Evolutionary conservation across 441 rosid species (phyloP).

Genomic region (Kokia cookei): DNA sequence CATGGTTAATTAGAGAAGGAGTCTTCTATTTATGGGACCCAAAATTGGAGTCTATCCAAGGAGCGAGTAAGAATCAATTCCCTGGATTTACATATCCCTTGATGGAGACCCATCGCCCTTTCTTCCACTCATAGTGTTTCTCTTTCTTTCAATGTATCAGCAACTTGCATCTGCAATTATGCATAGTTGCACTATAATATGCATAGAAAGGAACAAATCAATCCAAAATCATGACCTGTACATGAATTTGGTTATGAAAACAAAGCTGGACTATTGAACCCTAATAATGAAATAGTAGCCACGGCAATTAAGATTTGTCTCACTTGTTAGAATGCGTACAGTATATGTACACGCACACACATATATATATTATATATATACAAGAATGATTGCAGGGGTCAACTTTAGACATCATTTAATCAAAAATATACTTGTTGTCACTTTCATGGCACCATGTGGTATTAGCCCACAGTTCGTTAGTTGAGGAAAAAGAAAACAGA

Average conservation of each 20-base stretch:
- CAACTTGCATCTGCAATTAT: background rate
- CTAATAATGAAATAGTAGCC: background rate
- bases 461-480: background rate
- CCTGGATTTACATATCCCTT: background rate
- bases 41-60: background rate
- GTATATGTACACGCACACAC: no score
- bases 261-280: background rate
- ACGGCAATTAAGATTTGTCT: background rate
- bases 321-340: background rate
- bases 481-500: background rate
- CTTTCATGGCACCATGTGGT: background rate
- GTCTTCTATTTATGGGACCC: background rate
- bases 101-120: constrained; percentile 3
- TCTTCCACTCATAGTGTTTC: background rate
- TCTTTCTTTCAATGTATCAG: background rate
- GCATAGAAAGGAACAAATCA: background rate
- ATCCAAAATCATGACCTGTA: background rate
- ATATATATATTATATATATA: no score
- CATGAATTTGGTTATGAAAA: background rate
- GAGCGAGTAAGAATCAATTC: background rate
- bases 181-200: background rate
- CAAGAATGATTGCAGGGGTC: no score
- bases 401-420: background rate
- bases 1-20: background rate
- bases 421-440: background rate